Evolutionary conservation across 192 early-diverging fungal genomes (phyloP), one percentile per base, ranked within the genome.

Genomic region (Funneliformis geosporum): DNA sequence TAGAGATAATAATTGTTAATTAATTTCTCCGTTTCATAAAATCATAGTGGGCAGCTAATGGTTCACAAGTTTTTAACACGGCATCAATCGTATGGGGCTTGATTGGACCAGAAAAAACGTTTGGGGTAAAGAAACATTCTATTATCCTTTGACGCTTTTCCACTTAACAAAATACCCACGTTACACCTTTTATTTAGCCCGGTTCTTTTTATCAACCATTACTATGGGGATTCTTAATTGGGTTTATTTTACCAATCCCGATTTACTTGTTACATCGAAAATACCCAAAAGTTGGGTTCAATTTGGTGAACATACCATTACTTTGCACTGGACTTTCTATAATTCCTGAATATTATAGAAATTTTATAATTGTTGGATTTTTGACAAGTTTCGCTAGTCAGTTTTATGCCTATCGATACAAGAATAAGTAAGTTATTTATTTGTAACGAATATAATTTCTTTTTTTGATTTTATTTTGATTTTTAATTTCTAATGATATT

Each of bases 1-100:
- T 27, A 2, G 27, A 47, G 21, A 73, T 55, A 18, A 33, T 55
- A 9, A 55, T 55, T 21, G 2, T 73, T 33, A 33, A 73, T 12
- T 55, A 73, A 46, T 28, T 18, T 4, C 1, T 21, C 14, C 27
- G 0, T 18, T 66, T 66, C 8, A 25, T 21, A 25, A 64, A 33
- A 33, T 11, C 28, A 25, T 33, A 73, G 72, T 59, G 23, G 33
- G 1, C 73, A 40, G 73, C 55, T 27, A 61, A 60, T 61, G 7
- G 1, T 6, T 60, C 73, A n/a, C 73, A 60, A 75, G 10, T 75
- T 21, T 75, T 75, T 23, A 75, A 89, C 76, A 85, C 87, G 28
- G 88, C 89, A 23, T 83, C 88, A 11, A 82, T 91, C 33, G 85
- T 89, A n/a, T 93, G 88, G 88, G 92, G 92, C 43, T 88, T 85